Percentiles rank a stretch among this genome's conserved stretches.
Conservation (phyloP, 2,329 filamentous ascomycete species). For the Seiridium cupressi region DNA sequence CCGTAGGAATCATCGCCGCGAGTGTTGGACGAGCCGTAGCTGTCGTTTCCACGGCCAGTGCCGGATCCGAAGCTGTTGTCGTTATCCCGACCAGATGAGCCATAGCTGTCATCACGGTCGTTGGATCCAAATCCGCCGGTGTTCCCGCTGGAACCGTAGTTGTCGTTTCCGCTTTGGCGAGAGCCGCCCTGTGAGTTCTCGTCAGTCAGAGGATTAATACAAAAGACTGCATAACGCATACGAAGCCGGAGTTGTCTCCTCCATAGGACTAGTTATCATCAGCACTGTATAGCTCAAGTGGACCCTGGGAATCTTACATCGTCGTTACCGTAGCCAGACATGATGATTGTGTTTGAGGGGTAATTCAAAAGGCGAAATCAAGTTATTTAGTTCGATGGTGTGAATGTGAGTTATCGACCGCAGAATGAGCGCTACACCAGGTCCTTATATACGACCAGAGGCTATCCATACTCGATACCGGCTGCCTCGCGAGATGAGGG, state of each 20-base stretch:
- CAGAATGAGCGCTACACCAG: not conserved
- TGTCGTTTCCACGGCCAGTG: conserved; percentile 3
- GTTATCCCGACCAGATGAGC: conserved; percentile 1
- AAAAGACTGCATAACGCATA: not conserved
- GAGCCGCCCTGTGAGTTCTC: not conserved
- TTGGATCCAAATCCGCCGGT: not conserved
- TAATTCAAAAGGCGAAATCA: not conserved
- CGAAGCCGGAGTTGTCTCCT: conserved; percentile 6
- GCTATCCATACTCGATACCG: not conserved
- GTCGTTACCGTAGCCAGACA: conserved; percentile 48
- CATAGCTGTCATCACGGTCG: not conserved
- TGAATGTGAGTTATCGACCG: not conserved
- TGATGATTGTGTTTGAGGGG: conserved; percentile 13
- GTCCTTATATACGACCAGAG: not conserved
- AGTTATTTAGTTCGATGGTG: no score
- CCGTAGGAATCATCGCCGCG: conserved; percentile 9
- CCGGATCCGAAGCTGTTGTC: conserved; percentile 12
- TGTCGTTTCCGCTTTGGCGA: not conserved
- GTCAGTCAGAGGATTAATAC: no score
- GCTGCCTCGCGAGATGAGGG: not conserved
- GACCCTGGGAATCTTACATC: conserved; percentile 22
- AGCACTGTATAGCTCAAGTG: not conserved
- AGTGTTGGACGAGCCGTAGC: conserved; percentile 5
- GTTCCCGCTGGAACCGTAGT: not conserved
- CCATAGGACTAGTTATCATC: conserved; percentile 4